Percentiles rank a stretch among this genome's conserved stretches.
phyloP scores from a whole-genome alignment of 306 rosid species.

The Geum urbanum region DNA sequence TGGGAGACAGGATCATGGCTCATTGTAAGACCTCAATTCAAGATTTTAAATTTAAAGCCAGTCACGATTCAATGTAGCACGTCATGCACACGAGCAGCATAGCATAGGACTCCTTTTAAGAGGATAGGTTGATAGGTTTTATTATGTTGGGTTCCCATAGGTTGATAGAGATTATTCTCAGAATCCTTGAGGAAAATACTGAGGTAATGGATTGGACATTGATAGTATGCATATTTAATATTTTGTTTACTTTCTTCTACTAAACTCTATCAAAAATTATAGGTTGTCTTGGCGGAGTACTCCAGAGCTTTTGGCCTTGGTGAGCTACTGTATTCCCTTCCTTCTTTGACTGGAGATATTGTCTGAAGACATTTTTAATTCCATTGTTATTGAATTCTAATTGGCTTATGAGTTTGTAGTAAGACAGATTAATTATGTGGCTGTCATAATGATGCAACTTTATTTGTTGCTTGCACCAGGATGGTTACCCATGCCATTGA shows the following conservation, averaged over 20 bases:
- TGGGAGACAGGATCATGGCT: neutral
- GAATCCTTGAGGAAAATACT: constrained; percentile 76
- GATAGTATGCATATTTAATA: constrained; percentile 1
- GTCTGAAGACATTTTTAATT: too few relatives aligned
- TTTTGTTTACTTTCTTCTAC: constrained; percentile 11
- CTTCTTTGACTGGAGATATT: too few relatives aligned
- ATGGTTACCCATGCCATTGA: constrained; percentile 84
- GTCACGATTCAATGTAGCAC: neutral
- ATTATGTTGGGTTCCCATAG: constrained; percentile 37
- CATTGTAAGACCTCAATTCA: neutral
- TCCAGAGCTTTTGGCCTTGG: constrained; percentile 70
- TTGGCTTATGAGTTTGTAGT: neutral
- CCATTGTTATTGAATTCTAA: too few relatives aligned
- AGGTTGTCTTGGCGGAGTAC: constrained; percentile 92
- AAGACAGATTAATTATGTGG: neutral
- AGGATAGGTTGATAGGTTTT: too few relatives aligned
- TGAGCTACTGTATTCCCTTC: too few relatives aligned
- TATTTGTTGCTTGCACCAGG: constrained; percentile 46
- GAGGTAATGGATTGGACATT: constrained; percentile 48
- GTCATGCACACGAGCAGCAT: neutral
- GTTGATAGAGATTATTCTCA: constrained; percentile 61
- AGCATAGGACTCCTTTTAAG: neutral
- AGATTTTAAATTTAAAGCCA: constrained; percentile 6
- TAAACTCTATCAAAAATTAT: constrained; percentile 22
- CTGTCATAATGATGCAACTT: constrained; percentile 18